These are phyloP conservation scores for Vanrija humicola DNA, from an alignment of 1,284 basidiomycete species.

Conservation along the genomic window DNA sequence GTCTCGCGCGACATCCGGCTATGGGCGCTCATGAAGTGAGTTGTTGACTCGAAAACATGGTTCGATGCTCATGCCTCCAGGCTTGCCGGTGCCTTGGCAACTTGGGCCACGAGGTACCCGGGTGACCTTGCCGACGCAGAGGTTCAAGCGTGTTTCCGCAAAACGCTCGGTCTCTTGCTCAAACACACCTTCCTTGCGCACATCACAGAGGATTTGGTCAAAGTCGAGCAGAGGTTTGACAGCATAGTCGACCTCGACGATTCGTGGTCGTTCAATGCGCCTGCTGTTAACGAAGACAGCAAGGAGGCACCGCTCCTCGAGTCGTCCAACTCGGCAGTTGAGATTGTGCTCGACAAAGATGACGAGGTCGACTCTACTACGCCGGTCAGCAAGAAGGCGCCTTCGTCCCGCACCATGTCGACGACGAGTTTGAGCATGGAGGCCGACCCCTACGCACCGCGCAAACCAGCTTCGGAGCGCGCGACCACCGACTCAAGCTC, in stretches of 20 bases:
- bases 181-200: slow-evolving; percentile 43
- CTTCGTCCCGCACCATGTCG: slow-evolving; percentile 13
- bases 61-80: slow-evolving; percentile 17
- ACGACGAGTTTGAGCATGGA: slow-evolving; percentile 15
- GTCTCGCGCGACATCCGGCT: slow-evolving; percentile 35
- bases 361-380: slow-evolving; percentile 22
- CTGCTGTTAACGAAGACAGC: not conserved
- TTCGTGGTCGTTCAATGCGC: slow-evolving; percentile 35
- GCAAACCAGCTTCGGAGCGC: not conserved
- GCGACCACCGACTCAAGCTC: slow-evolving; percentile 9
- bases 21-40: slow-evolving; percentile 45
- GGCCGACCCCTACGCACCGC: not conserved
- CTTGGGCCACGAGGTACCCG: slow-evolving; percentile 44
- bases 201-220: slow-evolving; percentile 37
- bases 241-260: slow-evolving; percentile 32
- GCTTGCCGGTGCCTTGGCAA: slow-evolving; percentile 38
- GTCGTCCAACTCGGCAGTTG: not conserved
- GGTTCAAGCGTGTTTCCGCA: slow-evolving; percentile 27
- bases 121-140: slow-evolving; percentile 36
- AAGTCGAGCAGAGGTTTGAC: slow-evolving; percentile 25
- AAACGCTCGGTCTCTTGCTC: slow-evolving; percentile 31
- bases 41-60: not conserved
- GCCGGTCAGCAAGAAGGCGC: slow-evolving; percentile 1
- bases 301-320: slow-evolving; percentile 4
- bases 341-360: slow-evolving; percentile 10